Base-by-base conservation (phyloP, 192 early-diverging fungal genomes). In the Coemansia umbellata region DNA sequence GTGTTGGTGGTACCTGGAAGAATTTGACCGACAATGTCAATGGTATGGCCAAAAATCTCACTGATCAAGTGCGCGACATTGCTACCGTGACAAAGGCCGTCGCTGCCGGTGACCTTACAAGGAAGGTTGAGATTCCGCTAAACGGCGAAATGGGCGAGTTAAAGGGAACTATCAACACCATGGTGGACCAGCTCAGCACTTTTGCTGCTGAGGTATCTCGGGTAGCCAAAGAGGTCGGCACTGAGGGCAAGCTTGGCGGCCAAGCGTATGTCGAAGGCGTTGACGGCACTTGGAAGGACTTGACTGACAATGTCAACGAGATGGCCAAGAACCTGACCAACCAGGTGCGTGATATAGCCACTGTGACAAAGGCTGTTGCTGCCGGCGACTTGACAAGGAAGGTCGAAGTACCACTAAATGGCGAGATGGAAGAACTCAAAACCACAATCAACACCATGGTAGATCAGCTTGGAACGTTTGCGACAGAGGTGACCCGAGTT, bases 181-280 rank as follows among this genome's bases (percentile, higher is more conserved):
- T 87, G 81, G 85, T 87, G 13, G 83, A 82, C 27, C 85, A 83
- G 55, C 59, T 87, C 3, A 66, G 72, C 15, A 78, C 69, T 1
- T 87, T 87, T 59, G 78, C 85, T 0, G 59, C 72, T 13, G 81
- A 86, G 63, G 78, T 87, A 14, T 84, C 81, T 22, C 71, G 82
- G 36, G 84, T 88, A 6, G 83, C 85, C 39, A 78, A 81, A 3
- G 81, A 86, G 44, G 80, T 82, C 5, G 84, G 81, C 17, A 80
- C 84, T 27, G 81, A 87, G 53, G 85, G 88, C 5, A 83, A 82
- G 31, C 65, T 90, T 0, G 88, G 88, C 33, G 83, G 85, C 3
- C 82, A 88, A 58, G 79, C 74, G 3, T 32, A 22, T 0, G 55
- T 66, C 18, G 2, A 17, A 14, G 40, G 60, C 52, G 61, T 81